Percentiles rank a stretch among this genome's conserved stretches.
Conservation (phyloP, 768 basidiomycete genomes). For the Termitomyces sp. region DNA sequence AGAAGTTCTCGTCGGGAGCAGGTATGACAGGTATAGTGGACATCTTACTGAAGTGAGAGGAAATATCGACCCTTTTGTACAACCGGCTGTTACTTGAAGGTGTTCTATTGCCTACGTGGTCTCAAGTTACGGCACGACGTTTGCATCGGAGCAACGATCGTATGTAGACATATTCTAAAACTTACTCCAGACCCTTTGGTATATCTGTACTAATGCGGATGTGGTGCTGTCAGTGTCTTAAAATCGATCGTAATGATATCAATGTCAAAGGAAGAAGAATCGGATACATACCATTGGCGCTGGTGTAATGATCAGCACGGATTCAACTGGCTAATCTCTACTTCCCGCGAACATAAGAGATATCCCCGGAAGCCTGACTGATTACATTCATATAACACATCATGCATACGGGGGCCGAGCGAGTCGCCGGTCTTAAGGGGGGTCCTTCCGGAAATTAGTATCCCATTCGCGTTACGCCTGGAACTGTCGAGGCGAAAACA, state of each 20-base stretch:
- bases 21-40: not conserved
- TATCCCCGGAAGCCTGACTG: too few species aligned
- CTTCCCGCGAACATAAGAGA: too few species aligned
- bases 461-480: too few species aligned
- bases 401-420: too few species aligned
- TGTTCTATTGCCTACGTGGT: not conserved
- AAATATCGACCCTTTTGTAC: not conserved
- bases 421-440: too few species aligned
- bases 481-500: too few species aligned
- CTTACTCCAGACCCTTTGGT: not conserved
- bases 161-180: too few species aligned
- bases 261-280: not conserved
- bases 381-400: too few species aligned
- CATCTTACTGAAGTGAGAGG: not conserved
- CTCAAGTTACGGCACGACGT: not conserved
- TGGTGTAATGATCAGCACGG: too few species aligned
- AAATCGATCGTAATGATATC: not conserved
- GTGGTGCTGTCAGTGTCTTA: not conserved
- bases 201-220: not conserved
- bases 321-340: too few species aligned
- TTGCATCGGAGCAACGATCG: not conserved
- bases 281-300: not conserved
- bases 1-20: conserved; percentile 1
- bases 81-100: not conserved
- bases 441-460: too few species aligned